Base-by-base conservation (phyloP, 257 asterid genomes). In the Capsicum baccatum region DNA sequence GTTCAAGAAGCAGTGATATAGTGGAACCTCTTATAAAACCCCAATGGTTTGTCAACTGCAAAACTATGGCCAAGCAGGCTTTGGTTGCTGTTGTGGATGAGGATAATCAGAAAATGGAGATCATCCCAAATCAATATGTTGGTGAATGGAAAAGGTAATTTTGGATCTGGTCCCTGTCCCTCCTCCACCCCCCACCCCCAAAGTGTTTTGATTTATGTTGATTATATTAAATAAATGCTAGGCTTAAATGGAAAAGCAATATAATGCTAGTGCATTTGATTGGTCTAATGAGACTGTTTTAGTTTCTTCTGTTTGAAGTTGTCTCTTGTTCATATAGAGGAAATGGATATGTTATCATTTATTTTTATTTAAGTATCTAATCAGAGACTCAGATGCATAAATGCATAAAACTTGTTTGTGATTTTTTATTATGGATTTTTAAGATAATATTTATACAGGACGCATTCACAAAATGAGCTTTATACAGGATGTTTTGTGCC, bases 11-110 rank as follows among this genome's bases (percentile, higher is more conserved):
- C 88, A 91, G 86, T 33, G 99, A 94, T 84, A 93, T 93, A 9
- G 93, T 93, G 86, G 99, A 95, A 90, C 99, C 99, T 67, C 92
- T 95, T 74, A 91, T 94, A 80, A 94, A 94, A 91, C 95, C 97
- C 60, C 99, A 95, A 85, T 95, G 98, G 99, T 95, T 93, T 86
- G 99, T 93, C 80, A 92, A 89, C 87, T 95, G 97, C 86, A 89
- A 91, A 90, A 87, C 83, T 84, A 94, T 95, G 93, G 97, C 97
- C n/a, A 89, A 91, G 60, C 85, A 94, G 89, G 98, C 94, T 85
- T 97, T 95, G 87, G 92, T 89, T 87, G 98, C 94, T 14, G 97
- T 91, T 71, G 80, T 86, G 82, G 91, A 92, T 91, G 92, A 84
- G 83, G 91, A 92, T 59, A 87, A 89, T 79, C 91, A 84, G 44